phyloP scores from a whole-genome alignment of 176 grass and related monocot genomes.

The Canna indica region DNA sequence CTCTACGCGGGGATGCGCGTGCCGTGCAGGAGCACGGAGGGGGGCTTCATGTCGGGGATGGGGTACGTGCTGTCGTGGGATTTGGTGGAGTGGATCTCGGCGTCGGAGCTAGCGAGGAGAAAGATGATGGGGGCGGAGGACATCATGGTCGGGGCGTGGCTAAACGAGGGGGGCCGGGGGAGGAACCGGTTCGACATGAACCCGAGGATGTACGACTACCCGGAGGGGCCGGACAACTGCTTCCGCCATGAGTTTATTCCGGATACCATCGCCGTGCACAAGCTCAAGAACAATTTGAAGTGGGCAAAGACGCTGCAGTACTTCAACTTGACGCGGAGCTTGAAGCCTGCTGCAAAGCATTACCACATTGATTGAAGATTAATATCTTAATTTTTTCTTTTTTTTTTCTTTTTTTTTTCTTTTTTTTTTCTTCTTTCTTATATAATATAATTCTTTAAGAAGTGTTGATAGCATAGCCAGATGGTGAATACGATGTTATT shows the following conservation, averaged over 20 bases:
- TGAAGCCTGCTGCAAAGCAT: conserved; percentile 36
- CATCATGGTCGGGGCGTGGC: conserved; percentile 51
- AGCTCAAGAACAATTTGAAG: conserved; percentile 40
- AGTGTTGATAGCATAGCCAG: no score
- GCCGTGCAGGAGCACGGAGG: conserved; percentile 33
- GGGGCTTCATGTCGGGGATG: conserved; percentile 81
- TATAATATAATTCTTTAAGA: no score
- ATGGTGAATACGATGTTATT: no score
- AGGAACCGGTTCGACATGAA: conserved; percentile 49
- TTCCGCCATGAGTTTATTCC: conserved; percentile 41
- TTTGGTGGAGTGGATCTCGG: conserved; percentile 44
- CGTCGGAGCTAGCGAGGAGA: conserved; percentile 25
- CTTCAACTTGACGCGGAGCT: conserved; percentile 49
- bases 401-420: not conserved
- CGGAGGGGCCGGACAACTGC: conserved; percentile 36
- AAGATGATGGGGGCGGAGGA: conserved; percentile 49
- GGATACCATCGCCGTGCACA: conserved; percentile 72
- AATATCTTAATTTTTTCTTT: not conserved
- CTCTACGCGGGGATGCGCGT: conserved; percentile 50
- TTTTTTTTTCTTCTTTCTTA: not conserved
- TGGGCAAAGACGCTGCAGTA: conserved; percentile 50
- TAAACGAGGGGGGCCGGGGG: conserved; percentile 37
- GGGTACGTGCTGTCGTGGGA: conserved; percentile 76
- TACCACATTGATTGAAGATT: conserved; percentile 24
- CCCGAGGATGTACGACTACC: conserved; percentile 71